phyloP scores from a whole-genome alignment of 495 filamentous ascomycete species.

The Rusavskia elegans region DNA sequence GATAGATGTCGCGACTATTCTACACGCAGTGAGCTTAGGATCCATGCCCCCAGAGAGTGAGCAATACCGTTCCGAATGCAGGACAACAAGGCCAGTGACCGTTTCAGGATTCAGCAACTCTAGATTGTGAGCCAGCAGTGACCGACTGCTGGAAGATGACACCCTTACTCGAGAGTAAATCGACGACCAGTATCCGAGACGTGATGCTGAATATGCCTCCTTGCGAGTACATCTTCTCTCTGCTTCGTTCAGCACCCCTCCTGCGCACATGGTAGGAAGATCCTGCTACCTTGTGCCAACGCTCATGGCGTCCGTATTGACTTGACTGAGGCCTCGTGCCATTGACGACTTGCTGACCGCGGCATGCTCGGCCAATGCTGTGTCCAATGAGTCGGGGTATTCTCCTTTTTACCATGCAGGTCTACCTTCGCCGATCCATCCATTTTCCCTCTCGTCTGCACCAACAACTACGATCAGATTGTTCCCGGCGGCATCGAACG shows the following conservation, averaged over 20 bases:
- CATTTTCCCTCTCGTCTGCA: conserved; percentile 88
- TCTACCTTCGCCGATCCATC: conserved; percentile 70
- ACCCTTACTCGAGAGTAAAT: conserved; percentile 57
- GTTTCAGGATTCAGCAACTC: conserved; percentile 64
- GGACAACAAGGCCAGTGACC: conserved; percentile 72
- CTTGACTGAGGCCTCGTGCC: conserved; percentile 71
- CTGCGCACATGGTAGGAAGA: background rate
- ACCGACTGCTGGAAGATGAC: background rate
- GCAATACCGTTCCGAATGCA: conserved; percentile 65
- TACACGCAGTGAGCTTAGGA: conserved; percentile 15
- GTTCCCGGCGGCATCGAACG: conserved; percentile 89
- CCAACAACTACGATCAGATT: conserved; percentile 80
- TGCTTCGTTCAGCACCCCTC: background rate
- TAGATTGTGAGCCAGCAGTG: conserved; percentile 13
- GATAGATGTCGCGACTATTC: conserved; percentile 69
- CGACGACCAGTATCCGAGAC: conserved; percentile 84
- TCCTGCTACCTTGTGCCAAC: conserved; percentile 45
- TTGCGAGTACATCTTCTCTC: conserved; percentile 76
- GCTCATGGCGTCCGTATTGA: conserved; percentile 87
- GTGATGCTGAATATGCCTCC: conserved; percentile 95
- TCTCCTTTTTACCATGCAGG: background rate
- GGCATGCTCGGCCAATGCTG: conserved; percentile 82
- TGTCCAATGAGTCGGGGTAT: conserved; percentile 2
- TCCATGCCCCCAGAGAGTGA: background rate
- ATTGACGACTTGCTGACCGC: conserved; percentile 62